Conservation (phyloP, 805 yeast genomes). For the Candida koratica region DNA sequence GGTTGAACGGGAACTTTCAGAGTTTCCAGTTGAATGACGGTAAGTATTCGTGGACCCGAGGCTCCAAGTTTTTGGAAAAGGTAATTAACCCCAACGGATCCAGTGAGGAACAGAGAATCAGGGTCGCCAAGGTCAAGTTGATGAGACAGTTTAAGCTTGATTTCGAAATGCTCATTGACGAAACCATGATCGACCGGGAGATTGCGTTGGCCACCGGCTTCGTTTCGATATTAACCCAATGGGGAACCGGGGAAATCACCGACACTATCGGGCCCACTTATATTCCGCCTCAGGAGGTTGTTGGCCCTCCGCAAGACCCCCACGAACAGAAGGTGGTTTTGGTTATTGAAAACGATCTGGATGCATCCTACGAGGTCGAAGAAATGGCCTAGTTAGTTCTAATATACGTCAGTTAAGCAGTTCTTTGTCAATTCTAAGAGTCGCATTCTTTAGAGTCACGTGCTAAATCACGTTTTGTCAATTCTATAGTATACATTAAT, state of each 20-base stretch:
- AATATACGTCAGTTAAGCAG: too few relatives aligned
- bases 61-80: slow-evolving; percentile 48
- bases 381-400: too few relatives aligned
- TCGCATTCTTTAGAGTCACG: not conserved
- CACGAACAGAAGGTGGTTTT: slow-evolving; percentile 19
- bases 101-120: slow-evolving; percentile 49
- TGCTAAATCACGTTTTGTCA: not conserved
- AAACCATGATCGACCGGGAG: slow-evolving; percentile 43
- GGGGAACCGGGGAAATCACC: slow-evolving; percentile 56
- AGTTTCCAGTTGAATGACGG: slow-evolving; percentile 53
- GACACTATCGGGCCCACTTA: slow-evolving; percentile 52
- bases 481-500: slow-evolving; percentile 1
- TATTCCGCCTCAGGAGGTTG: slow-evolving; percentile 13
- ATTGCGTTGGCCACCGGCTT: slow-evolving; percentile 59
- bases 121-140: slow-evolving; percentile 52
- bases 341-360: slow-evolving; percentile 24
- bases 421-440: too few relatives aligned
- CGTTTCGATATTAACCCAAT: slow-evolving; percentile 61
- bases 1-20: slow-evolving; percentile 24
- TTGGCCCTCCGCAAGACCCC: too few relatives aligned
- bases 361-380: slow-evolving; percentile 9
- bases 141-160: slow-evolving; percentile 59
- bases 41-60: slow-evolving; percentile 53
- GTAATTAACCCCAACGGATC: slow-evolving; percentile 50
- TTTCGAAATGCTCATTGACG: slow-evolving; percentile 54